A percentile compares a stretch with the other conserved stretches of the same genome.
Conservation (phyloP, 2,329 filamentous ascomycete species). For the Alternaria brassicae region DNA sequence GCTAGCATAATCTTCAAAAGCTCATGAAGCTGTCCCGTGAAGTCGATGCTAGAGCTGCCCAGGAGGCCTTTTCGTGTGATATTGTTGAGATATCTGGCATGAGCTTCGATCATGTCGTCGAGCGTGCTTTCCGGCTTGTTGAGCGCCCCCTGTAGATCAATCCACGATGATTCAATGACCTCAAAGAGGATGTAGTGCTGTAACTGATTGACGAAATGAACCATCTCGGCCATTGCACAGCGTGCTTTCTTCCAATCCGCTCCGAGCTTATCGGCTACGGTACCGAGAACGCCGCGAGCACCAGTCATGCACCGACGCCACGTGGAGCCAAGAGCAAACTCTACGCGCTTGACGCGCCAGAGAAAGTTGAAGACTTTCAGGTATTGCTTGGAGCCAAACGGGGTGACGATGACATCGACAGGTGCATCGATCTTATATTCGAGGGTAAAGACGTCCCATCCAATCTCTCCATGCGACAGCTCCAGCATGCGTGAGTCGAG, state of each 20-base stretch:
- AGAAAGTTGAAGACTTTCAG: conserved; percentile 99
- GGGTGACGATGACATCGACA: conserved; percentile 95
- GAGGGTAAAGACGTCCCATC: conserved; percentile 98
- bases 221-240: conserved; percentile 93
- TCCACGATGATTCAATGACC: conserved; percentile 96
- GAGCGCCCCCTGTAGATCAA: conserved; percentile 82
- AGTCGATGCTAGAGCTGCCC: conserved; percentile 73
- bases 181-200: conserved; percentile 99
- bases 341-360: conserved; percentile 97
- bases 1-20: conserved; percentile 91
- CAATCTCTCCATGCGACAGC: conserved; percentile 93
- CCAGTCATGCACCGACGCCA: conserved; percentile 98
- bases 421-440: conserved; percentile 98
- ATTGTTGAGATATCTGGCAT: conserved; percentile 86
- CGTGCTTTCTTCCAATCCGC: conserved; percentile 89
- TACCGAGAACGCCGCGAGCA: conserved; percentile 85
- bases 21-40: conserved; percentile 90
- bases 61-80: conserved; percentile 97
- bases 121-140: conserved; percentile 86
- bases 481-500: conserved; percentile 98
- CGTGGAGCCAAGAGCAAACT: conserved; percentile 87
- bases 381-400: conserved; percentile 94
- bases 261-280: conserved; percentile 73
- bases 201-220: conserved; percentile 95
- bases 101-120: conserved; percentile 92